Evolutionary conservation across 345 rosid genomes (phyloP).

Genomic region (Dipteronia sinensis): DNA sequence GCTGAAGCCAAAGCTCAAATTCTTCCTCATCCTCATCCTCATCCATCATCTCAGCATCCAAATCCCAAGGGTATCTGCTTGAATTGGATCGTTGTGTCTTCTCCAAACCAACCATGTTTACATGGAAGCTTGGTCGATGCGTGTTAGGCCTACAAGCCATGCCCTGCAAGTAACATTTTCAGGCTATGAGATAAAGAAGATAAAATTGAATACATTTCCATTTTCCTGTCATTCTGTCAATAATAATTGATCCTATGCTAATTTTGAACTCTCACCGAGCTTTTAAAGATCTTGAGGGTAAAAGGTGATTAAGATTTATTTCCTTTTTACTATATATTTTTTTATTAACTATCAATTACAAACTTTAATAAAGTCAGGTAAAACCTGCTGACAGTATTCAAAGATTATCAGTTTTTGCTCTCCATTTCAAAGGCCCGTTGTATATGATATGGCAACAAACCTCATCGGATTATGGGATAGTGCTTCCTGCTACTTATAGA

Average conservation of each 20-base stretch:
- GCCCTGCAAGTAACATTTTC: slow-evolving; percentile 52
- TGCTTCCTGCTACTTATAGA: not conserved
- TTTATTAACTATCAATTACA: not conserved
- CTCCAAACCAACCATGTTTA: slow-evolving; percentile 91
- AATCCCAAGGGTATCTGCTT: slow-evolving; percentile 84
- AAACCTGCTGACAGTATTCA: too few relatives aligned
- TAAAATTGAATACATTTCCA: not conserved
- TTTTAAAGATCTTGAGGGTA: not conserved
- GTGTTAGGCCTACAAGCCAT: slow-evolving; percentile 98
- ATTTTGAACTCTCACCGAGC: not conserved
- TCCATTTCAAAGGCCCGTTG: too few relatives aligned
- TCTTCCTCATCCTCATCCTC: slow-evolving; percentile 88
- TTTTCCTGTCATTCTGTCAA: not conserved
- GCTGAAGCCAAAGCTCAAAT: slow-evolving; percentile 90
- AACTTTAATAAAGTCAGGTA: not conserved
- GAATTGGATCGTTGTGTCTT: slow-evolving; percentile 82
- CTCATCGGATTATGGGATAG: not conserved
- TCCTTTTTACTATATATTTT: too few relatives aligned
- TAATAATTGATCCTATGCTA: not conserved
- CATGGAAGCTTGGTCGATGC: slow-evolving; percentile 93
- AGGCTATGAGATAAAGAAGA: not conserved
- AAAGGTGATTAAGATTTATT: not conserved
- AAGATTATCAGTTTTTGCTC: too few relatives aligned
- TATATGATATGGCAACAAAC: not conserved
- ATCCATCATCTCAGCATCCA: slow-evolving; percentile 91